Base-by-base conservation (phyloP, 805 yeast genomes). In the Yarrowia sp. region DNA sequence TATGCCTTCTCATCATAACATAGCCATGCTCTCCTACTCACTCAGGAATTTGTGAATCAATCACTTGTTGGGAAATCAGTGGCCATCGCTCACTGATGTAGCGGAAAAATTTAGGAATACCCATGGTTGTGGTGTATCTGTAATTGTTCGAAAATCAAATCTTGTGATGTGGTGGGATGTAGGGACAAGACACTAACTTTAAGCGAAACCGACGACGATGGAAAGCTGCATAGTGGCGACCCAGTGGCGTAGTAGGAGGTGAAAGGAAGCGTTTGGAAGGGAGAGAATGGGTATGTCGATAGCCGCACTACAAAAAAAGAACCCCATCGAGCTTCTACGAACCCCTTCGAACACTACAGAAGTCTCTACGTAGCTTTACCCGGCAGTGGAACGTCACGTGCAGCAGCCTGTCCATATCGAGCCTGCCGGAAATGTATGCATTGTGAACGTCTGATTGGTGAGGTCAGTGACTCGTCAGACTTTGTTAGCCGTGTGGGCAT, bases 81-180 rank as follows among this genome's bases (percentile, higher is more conserved):
- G 99, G 99, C 98, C 98, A 95, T 86, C 99, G 86, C 79, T 95
- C 98, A 57, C 98, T 91, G 79, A 95, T 92, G 80, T 90, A 93
- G 78, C 97, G 86, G 77, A 91, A 95, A 75, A 93, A 95, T 74
- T 95, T 95, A 65, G 99, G 99, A 74, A 95, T 93, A 82, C 98
- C 98, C 89, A 80, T 33, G 28, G 28, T 42, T 45, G 17, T 41
- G 61, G 47, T 31, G 61, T 39, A 39, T 55, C 45, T 38, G 42
- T 36, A 44, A 17, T 18, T 14, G 22, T 9, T 31, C 18, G 38
- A 41, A 38, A 51, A 55, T 41, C 61, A 55, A 55, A 55, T 55
- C 61, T 41, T 55, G 38, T 31, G 47, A 55, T 55, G 61, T 55
- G 61, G 47, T 38, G 47, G 44, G 45, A 41, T 35, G 45, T 55